phyloP scores from a whole-genome alignment of 2,329 filamentous ascomycete genomes.

The Neodidymelliopsis sp. region DNA sequence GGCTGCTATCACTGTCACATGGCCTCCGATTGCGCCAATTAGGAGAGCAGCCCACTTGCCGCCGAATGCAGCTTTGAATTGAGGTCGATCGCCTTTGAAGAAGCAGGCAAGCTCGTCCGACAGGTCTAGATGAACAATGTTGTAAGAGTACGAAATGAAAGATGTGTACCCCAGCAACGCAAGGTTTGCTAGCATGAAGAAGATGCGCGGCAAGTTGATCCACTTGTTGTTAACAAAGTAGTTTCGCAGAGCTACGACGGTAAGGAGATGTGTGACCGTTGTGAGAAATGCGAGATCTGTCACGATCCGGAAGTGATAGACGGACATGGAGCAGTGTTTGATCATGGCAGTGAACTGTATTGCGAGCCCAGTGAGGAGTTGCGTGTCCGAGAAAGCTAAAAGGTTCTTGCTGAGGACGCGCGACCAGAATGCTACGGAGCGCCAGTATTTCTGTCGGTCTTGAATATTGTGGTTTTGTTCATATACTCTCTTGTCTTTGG shows the following conservation, averaged over 20 bases:
- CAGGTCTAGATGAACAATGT: constrained; percentile 26
- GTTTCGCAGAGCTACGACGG: constrained; percentile 37
- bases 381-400: constrained; percentile 41
- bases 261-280: constrained; percentile 40
- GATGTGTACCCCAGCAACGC: constrained; percentile 40
- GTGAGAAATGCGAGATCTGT: constrained; percentile 42
- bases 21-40: constrained; percentile 41
- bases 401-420: constrained; percentile 43
- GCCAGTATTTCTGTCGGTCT: constrained; percentile 29
- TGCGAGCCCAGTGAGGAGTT: constrained; percentile 41
- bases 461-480: constrained; percentile 17
- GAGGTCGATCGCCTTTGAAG: constrained; percentile 33
- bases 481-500: constrained; percentile 22
- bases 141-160: constrained; percentile 41
- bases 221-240: constrained; percentile 44
- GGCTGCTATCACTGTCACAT: constrained; percentile 38
- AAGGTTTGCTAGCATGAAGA: constrained; percentile 44
- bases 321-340: constrained; percentile 39
- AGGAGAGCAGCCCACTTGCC: constrained; percentile 39
- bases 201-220: constrained; percentile 43
- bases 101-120: constrained; percentile 37
- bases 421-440: constrained; percentile 40
- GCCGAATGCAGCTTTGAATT: constrained; percentile 32
- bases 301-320: constrained; percentile 43
- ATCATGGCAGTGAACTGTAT: constrained; percentile 43